A percentile compares a stretch with the other conserved stretches of the same genome.
Conservation (phyloP, 2,329 filamentous ascomycete genomes). For the Ophiostoma novo-ulmi region DNA sequence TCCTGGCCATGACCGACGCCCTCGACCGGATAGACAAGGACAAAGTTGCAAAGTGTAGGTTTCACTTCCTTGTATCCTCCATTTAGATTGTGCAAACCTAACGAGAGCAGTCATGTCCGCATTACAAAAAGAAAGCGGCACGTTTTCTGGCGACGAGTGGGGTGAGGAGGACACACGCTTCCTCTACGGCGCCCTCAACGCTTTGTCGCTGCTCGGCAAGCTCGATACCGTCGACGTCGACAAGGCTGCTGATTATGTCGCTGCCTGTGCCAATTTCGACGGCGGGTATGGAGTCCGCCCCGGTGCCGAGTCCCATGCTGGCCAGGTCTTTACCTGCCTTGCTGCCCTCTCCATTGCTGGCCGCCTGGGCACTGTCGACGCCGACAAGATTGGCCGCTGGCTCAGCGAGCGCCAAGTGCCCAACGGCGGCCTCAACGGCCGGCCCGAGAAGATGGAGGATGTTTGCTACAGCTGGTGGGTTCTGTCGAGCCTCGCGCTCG, state of each 20-base stretch:
- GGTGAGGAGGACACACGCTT: slow-evolving; percentile 95
- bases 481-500: slow-evolving; percentile 82
- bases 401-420: slow-evolving; percentile 86
- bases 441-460: slow-evolving; percentile 92
- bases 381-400: slow-evolving; percentile 80
- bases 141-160: slow-evolving; percentile 92
- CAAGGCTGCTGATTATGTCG: slow-evolving; percentile 73
- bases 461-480: slow-evolving; percentile 99
- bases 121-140: slow-evolving; percentile 76
- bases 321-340: slow-evolving; percentile 92
- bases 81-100: slow-evolving; percentile 19
- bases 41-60: slow-evolving; percentile 76
- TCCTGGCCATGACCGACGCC: slow-evolving; percentile 79
- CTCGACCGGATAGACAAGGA: slow-evolving; percentile 63
- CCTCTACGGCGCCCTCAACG: slow-evolving; percentile 83
- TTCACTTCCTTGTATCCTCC: background rate
- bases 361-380: slow-evolving; percentile 74
- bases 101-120: slow-evolving; percentile 61
- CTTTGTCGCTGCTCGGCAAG: slow-evolving; percentile 74
- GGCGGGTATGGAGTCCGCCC: slow-evolving; percentile 87
- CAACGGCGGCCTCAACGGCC: slow-evolving; percentile 83
- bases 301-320: slow-evolving; percentile 88
- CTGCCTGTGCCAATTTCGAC: slow-evolving; percentile 85
- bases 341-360: slow-evolving; percentile 79
- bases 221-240: slow-evolving; percentile 70